Percentiles rank a stretch among this genome's conserved stretches.
phyloP scores from a whole-genome alignment of 176 grass and related monocot genomes.

The Dendrocalamus sinicus region DNA sequence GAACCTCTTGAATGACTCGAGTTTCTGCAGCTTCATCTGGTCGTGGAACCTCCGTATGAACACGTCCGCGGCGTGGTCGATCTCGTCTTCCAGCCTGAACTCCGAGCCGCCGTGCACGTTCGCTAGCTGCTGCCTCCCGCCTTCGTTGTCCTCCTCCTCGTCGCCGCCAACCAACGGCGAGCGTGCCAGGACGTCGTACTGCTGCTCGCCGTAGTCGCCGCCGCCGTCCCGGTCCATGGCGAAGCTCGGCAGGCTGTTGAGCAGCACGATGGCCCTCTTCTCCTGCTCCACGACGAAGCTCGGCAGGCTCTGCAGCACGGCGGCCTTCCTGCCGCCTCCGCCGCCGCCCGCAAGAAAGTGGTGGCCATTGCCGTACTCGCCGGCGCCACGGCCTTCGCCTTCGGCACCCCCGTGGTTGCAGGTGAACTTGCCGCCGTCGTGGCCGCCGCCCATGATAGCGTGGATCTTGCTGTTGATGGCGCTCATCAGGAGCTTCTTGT shows the following conservation, averaged over 20 bases:
- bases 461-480: conserved; percentile 90
- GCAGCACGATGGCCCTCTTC: conserved; percentile 59
- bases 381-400: not conserved
- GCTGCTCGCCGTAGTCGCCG: not conserved
- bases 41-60: conserved; percentile 81
- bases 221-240: conserved; percentile 18
- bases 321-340: conserved; percentile 40
- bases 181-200: not conserved
- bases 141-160: conserved; percentile 20
- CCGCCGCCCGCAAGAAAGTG: not conserved
- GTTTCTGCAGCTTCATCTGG: conserved; percentile 95
- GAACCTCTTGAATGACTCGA: conserved; percentile 96
- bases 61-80: conserved; percentile 72
- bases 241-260: conserved; percentile 61
- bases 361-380: not conserved
- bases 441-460: conserved; percentile 52
- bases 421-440: not conserved
- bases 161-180: conserved; percentile 22
- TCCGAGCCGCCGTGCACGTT: conserved; percentile 41
- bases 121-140: conserved; percentile 46
- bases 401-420: not conserved
- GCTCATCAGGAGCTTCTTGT: conserved; percentile 75
- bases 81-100: conserved; percentile 83
- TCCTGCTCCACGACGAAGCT: conserved; percentile 57
- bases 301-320: conserved; percentile 60